A percentile compares a stretch with the other conserved stretches of the same genome.
Conservation (phyloP, 106 monocot genomes). For the Dioscorea dumetorum region DNA sequence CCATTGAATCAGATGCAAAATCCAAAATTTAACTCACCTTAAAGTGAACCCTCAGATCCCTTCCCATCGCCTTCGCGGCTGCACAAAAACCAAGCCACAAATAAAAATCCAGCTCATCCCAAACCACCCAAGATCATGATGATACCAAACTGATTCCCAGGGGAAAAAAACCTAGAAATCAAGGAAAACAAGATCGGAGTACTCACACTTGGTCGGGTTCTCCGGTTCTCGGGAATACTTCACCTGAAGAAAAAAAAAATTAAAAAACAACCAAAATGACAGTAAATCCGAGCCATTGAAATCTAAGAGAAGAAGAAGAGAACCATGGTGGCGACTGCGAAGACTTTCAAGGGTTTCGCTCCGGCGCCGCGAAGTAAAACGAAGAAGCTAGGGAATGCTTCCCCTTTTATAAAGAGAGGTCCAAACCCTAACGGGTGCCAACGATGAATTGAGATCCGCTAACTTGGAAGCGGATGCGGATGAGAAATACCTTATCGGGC, state of each 20-base stretch:
- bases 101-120: neutral
- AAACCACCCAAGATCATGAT: neutral
- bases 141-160: neutral
- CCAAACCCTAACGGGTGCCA: too few species aligned
- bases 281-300: too few species aligned
- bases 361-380: too few species aligned
- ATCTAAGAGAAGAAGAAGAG: too few species aligned
- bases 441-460: too few species aligned
- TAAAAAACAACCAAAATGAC: neutral
- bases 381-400: too few species aligned
- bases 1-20: neutral
- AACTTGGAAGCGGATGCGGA: too few species aligned
- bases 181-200: neutral
- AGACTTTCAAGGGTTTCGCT: too few species aligned
- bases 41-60: conserved; percentile 71
- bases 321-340: too few species aligned
- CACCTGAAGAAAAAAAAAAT: conserved; percentile 32
- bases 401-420: too few species aligned
- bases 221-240: conserved; percentile 73
- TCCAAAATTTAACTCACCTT: conserved; percentile 71
- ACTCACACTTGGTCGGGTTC: conserved; percentile 78
- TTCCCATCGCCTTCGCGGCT: conserved; percentile 74
- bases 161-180: neutral
- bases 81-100: conserved; percentile 1
- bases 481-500: too few species aligned